A percentile compares a stretch with the other conserved stretches of the same genome.
phyloP scores from a whole-genome alignment of 2,329 filamentous ascomycete species.

The Myotisia sp. region DNA sequence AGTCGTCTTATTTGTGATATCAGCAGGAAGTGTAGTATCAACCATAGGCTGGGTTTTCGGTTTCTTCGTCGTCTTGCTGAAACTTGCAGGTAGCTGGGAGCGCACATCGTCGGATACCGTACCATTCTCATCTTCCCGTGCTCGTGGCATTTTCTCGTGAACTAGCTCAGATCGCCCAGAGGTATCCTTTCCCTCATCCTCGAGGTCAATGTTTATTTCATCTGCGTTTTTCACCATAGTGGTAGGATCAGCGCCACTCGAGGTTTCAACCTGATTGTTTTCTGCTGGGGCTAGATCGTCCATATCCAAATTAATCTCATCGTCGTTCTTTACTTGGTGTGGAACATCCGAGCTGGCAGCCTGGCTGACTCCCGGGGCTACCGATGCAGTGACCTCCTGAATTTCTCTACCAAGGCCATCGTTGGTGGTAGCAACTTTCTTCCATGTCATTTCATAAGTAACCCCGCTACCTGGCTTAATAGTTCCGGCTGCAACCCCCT shows the following conservation, averaged over 20 bases:
- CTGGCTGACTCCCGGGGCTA: constrained; percentile 8
- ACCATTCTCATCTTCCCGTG: constrained; percentile 11
- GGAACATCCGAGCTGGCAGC: not conserved
- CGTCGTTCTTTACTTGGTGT: constrained; percentile 39
- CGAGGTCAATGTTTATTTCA: constrained; percentile 28
- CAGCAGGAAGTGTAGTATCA: constrained; percentile 51
- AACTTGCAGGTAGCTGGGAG: constrained; percentile 62
- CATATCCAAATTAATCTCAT: constrained; percentile 19
- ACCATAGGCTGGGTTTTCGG: constrained; percentile 27
- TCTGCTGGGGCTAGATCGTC: constrained; percentile 10
- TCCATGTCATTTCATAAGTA: constrained; percentile 25
- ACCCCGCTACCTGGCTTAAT: constrained; percentile 13
- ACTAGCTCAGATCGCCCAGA: not conserved
- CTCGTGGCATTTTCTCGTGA: not conserved
- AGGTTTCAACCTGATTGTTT: constrained; percentile 3
- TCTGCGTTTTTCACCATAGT: constrained; percentile 21
- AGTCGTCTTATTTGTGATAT: constrained; percentile 65
- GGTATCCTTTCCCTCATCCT: constrained; percentile 6
- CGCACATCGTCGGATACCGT: constrained; percentile 51
- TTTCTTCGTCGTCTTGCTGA: constrained; percentile 35
- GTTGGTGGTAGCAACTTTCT: constrained; percentile 23
- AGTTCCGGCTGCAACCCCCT: constrained; percentile 6
- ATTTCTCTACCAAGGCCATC: constrained; percentile 16
- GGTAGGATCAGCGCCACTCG: not conserved
- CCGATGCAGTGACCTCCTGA: constrained; percentile 12